These are phyloP conservation scores for Samsoniella hepiali DNA, from an alignment of 2,329 filamentous ascomycete genomes.

Conservation along the genomic window DNA sequence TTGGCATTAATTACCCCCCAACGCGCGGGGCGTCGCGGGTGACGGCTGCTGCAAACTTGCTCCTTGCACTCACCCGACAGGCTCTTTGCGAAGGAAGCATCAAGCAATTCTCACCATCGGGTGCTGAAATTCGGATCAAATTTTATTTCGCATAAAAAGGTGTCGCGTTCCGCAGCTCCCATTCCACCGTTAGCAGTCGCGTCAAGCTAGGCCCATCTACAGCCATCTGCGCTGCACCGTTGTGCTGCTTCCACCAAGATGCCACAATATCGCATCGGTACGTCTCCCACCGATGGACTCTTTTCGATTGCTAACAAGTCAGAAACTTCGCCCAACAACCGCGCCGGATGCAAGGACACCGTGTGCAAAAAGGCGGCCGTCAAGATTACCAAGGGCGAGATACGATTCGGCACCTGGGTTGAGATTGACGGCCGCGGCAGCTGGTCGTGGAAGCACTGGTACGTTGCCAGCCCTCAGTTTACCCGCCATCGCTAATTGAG, in stretches of 20 bases:
- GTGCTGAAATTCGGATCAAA: neutral
- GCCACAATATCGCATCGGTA: conserved; percentile 48
- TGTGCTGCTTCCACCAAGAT: conserved; percentile 29
- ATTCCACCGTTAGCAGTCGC: neutral
- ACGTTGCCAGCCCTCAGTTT: conserved; percentile 30
- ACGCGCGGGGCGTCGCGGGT: conserved; percentile 5
- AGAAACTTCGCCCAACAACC: conserved; percentile 70
- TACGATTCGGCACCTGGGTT: conserved; percentile 75
- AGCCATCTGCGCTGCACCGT: neutral
- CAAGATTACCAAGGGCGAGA: conserved; percentile 76
- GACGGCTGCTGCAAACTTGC: conserved; percentile 4
- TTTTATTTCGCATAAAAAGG: no score
- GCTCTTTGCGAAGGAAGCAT: neutral
- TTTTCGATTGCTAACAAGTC: conserved; percentile 19
- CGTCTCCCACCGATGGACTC: conserved; percentile 22
- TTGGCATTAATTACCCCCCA: conserved; percentile 3
- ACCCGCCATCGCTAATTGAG: neutral
- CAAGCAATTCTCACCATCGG: neutral
- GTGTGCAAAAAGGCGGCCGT: conserved; percentile 66
- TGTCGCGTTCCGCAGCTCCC: neutral
- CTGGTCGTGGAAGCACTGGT: conserved; percentile 89
- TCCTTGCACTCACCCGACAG: neutral
- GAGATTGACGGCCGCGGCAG: conserved; percentile 57
- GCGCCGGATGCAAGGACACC: conserved; percentile 70
- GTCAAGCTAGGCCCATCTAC: neutral